These are phyloP conservation scores for Tuber magnatum DNA, from an alignment of 495 filamentous ascomycete species.

Conservation along the genomic window DNA sequence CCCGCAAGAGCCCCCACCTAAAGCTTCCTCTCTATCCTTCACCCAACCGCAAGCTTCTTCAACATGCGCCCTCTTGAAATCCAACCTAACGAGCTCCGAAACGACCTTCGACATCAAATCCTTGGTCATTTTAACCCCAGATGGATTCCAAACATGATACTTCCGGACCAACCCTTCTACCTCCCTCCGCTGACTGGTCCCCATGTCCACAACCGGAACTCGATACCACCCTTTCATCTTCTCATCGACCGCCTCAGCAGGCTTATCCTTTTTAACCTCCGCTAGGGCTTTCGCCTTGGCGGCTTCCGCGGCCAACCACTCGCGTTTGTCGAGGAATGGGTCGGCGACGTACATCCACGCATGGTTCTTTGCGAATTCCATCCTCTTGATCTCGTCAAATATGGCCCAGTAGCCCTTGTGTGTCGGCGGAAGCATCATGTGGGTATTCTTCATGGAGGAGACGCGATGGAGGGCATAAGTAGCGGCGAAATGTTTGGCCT, in stretches of 20 bases:
- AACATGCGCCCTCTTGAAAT: slow-evolving; percentile 78
- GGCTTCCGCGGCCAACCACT: slow-evolving; percentile 67
- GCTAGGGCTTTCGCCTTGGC: slow-evolving; percentile 55
- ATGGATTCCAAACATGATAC: slow-evolving; percentile 78
- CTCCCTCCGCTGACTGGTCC: slow-evolving; percentile 61
- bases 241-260: slow-evolving; percentile 5
- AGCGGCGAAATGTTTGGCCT: slow-evolving; percentile 87
- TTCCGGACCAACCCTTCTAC: slow-evolving; percentile 71
- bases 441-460: slow-evolving; percentile 85
- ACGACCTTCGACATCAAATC: slow-evolving; percentile 55
- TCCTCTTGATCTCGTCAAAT: slow-evolving; percentile 69
- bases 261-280: slow-evolving; percentile 28
- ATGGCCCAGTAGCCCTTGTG: slow-evolving; percentile 78
- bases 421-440: slow-evolving; percentile 86
- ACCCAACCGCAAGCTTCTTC: slow-evolving; percentile 81
- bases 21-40: slow-evolving; percentile 83
- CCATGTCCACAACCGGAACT: slow-evolving; percentile 89
- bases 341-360: slow-evolving; percentile 95
- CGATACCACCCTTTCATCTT: slow-evolving; percentile 62
- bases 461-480: slow-evolving; percentile 85
- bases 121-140: slow-evolving; percentile 57
- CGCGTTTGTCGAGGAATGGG: slow-evolving; percentile 71
- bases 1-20: slow-evolving; percentile 47
- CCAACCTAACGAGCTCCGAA: slow-evolving; percentile 65
- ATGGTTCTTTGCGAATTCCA: slow-evolving; percentile 66